A percentile compares a stretch with the other conserved stretches of the same genome.
These are phyloP conservation scores for Eleusine coracana DNA, from an alignment of 176 grass and related monocot species.

Conservation along the genomic window DNA sequence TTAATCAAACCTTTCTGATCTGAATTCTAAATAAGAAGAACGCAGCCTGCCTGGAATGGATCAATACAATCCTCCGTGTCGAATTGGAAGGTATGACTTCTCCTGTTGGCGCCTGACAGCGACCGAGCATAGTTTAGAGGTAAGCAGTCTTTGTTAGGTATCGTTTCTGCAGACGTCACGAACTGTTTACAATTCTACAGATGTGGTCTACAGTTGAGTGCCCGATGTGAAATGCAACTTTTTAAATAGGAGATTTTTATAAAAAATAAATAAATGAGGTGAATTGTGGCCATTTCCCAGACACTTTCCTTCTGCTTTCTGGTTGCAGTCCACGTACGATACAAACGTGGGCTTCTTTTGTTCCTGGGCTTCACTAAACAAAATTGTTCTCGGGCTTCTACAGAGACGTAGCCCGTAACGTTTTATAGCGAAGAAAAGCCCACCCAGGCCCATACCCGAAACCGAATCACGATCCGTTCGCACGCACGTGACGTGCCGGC, in stretches of 20 bases:
- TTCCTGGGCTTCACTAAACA: neutral
- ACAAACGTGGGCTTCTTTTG: neutral
- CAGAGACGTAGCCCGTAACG: neutral
- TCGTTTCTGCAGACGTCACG: neutral
- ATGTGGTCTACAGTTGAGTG: too few relatives aligned
- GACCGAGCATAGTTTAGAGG: neutral
- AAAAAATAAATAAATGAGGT: too few relatives aligned
- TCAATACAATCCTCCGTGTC: slow-evolving; percentile 2
- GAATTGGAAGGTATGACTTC: slow-evolving; percentile 5
- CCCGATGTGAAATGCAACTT: too few relatives aligned
- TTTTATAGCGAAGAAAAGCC: neutral
- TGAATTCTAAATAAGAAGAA: slow-evolving; percentile 1
- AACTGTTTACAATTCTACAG: too few relatives aligned
- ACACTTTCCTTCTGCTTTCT: neutral
- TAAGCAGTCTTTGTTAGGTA: neutral
- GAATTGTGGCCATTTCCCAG: too few relatives aligned
- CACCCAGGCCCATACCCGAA: neutral
- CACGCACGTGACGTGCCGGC: neutral
- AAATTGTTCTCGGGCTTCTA: neutral
- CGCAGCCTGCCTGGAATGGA: neutral
- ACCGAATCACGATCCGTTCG: neutral
- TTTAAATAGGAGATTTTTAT: too few relatives aligned
- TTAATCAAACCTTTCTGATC: slow-evolving; percentile 7
- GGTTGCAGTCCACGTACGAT: neutral
- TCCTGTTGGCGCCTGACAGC: neutral